Evolutionary conservation across 495 filamentous ascomycete genomes (phyloP), one percentile per base, ranked within the genome.

Genomic region (Aspergillus cristatus): DNA sequence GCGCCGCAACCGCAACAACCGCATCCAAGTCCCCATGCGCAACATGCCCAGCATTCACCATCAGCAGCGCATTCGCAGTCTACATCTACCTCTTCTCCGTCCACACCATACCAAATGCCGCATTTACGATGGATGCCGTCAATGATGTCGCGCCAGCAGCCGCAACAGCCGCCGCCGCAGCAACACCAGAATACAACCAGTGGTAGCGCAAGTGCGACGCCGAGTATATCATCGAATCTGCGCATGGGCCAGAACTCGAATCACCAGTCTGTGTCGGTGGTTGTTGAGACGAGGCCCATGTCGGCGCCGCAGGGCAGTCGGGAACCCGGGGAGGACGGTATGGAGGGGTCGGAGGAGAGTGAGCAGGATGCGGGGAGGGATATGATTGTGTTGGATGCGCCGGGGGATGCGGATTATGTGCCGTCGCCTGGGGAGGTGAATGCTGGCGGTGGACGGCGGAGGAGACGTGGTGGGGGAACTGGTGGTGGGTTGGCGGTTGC

Each of bases 81-180:
- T n/a, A n/a, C n/a, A n/a, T n/a, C n/a, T n/a, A n/a, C n/a, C n/a
- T n/a, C n/a, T n/a, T n/a, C n/a, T n/a, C n/a, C n/a, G n/a, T n/a
- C n/a, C n/a, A n/a, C n/a, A n/a, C 44, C 54, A 6, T 48, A 41
- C 32, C 45, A 42, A n/a, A 42, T 54, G 38, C 38, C 53, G 3
- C 45, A 47, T 40, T 25, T 54, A 32, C 51, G 44, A 43, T 57
- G 54, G 54, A 44, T 46, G 15, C 44, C 49, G 10, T 50, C 46
- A 3, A 47, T 54, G 43, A 41, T 53, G 18, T 51, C 44, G 15
- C 44, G 41, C 4, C 43, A 35, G 32, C 32, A 34, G 11, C 32
- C 5, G 12, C 32, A 35, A 38, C 35, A 42, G 33, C 20, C 4
- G 20, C 20, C 4, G 20, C 20, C 4, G 20, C 20, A 24, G 8